A percentile compares a stretch with the other conserved stretches of the same genome.
Conservation (phyloP, 1,139 yeast species). For the Geotrichum bryndzae region DNA sequence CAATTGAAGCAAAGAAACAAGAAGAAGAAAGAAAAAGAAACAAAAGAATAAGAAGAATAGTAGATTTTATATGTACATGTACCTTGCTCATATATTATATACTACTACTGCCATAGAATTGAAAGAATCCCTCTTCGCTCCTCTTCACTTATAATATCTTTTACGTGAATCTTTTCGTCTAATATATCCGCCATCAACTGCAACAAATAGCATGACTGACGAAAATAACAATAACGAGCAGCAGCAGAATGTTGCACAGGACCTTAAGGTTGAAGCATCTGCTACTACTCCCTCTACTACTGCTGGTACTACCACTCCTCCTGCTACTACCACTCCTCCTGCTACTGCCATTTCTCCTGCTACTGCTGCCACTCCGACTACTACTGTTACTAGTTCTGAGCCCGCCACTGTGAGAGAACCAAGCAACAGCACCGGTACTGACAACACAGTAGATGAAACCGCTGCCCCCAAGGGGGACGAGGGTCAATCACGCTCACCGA, state of each 20-base stretch:
- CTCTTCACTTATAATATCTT: background rate
- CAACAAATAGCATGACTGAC: background rate
- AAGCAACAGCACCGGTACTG: background rate
- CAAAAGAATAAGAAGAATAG: background rate
- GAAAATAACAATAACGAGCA: background rate
- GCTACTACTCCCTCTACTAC: background rate
- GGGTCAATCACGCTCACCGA: background rate
- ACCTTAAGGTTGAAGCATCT: background rate
- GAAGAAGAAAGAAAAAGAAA: background rate
- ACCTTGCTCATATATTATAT: background rate
- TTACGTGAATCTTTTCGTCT: background rate
- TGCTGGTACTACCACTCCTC: too few species aligned
- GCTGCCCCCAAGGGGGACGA: background rate
- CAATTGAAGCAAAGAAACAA: background rate
- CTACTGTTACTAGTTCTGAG: background rate
- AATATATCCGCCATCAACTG: background rate
- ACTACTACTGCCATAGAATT: background rate
- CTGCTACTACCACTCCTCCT: too few species aligned
- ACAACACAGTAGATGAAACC: background rate
- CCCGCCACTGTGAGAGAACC: background rate
- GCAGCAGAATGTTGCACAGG: background rate
- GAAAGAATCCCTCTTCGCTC: background rate
- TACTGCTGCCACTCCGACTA: background rate
- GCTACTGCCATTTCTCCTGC: too few species aligned
- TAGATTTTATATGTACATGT: background rate